Evolutionary conservation across 2,329 filamentous ascomycete species (phyloP), one percentile per base, ranked within the genome.

Genomic region (Cercospora zeina): DNA sequence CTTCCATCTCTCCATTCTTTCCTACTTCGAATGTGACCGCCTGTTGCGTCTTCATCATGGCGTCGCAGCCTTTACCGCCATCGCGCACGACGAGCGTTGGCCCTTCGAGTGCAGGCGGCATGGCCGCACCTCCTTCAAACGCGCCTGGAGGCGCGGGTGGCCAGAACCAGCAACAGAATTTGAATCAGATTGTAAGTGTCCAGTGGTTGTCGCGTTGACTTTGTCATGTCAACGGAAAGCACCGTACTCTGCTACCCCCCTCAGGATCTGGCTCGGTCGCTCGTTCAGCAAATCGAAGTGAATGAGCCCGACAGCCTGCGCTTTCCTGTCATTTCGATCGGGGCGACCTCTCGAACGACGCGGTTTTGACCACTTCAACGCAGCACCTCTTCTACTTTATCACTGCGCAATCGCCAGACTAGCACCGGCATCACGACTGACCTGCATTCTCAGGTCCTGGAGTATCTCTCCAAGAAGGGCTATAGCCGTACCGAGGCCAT

Each of bases 381-480:
- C 21, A 24, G 42, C 42, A 49, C 42, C n/a, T 49, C 21, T 5
- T 49, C 42, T 49, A 13, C 9, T n/a, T 49, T 21, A 49, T 49
- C 42, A 49, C 21, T 49, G 42, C 21, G 42, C 21, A 7, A 7
- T 27, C 42, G 24, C 13, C 21, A 13, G 24, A 30, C 21, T 30
- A 21, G 19, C 42, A 27, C 42, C 42, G 21, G 11, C 49, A 34
- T n/a, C 14, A 33, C 30, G 49, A 54, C 67, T 70, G 47, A 69
- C 59, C 13, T 63, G 70, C 36, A 69, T 58, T 13, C 24, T 9
- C 71, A 89, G 87, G 88, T 99, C 3, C 93, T 96, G 8, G 95
- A 99, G 70, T 99, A 99, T 75, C 82, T 99, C 0, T 86, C 92
- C 2, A 99, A 99, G 76, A 93, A 97, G 68, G 95, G 95, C 0